Percentiles rank a stretch among this genome's conserved stretches.
These are phyloP conservation scores for Iris macrosiphon DNA, from an alignment of 106 monocot genomes.

Conservation along the genomic window DNA sequence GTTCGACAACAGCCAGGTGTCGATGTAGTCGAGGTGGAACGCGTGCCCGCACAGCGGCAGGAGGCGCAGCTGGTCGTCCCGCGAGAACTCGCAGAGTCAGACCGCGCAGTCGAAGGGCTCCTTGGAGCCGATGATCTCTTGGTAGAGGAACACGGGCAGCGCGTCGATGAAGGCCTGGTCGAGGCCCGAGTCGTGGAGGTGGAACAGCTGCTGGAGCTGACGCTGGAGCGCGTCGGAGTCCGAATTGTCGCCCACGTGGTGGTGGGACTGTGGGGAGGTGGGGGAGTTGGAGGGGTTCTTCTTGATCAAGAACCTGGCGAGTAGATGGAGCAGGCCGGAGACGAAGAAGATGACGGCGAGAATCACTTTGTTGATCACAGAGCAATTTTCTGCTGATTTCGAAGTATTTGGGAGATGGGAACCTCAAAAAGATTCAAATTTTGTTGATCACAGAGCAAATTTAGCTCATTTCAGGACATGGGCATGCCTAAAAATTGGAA, in stretches of 20 bases:
- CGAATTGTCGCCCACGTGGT: slow-evolving; percentile 10
- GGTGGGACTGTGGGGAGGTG: slow-evolving; percentile 6
- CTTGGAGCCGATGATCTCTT: slow-evolving; percentile 68
- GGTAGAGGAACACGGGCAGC: slow-evolving; percentile 82
- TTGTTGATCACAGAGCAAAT: too few relatives aligned
- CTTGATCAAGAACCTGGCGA: slow-evolving; percentile 64
- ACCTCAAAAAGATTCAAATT: too few relatives aligned
- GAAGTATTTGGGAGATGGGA: too few relatives aligned
- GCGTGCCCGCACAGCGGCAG: slow-evolving; percentile 88
- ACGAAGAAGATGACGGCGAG: slow-evolving; percentile 87
- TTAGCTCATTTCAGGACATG: too few relatives aligned
- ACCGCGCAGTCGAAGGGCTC: slow-evolving; percentile 97
- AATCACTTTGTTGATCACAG: slow-evolving; percentile 82
- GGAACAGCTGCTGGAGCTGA: slow-evolving; percentile 95
- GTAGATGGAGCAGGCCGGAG: slow-evolving; percentile 81
- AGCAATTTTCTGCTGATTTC: too few relatives aligned
- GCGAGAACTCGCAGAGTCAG: slow-evolving; percentile 73
- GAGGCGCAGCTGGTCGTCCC: slow-evolving; percentile 68
- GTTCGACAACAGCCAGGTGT: slow-evolving; percentile 89
- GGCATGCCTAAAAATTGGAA: too few relatives aligned
- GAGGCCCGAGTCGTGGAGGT: slow-evolving; percentile 86
- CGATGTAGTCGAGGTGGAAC: slow-evolving; percentile 88
- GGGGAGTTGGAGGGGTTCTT: slow-evolving; percentile 21
- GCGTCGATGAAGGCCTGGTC: slow-evolving; percentile 94
- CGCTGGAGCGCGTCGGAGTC: slow-evolving; percentile 60